phyloP scores from a whole-genome alignment of 2,329 filamentous ascomycete genomes.

The Didymella sp. region DNA sequence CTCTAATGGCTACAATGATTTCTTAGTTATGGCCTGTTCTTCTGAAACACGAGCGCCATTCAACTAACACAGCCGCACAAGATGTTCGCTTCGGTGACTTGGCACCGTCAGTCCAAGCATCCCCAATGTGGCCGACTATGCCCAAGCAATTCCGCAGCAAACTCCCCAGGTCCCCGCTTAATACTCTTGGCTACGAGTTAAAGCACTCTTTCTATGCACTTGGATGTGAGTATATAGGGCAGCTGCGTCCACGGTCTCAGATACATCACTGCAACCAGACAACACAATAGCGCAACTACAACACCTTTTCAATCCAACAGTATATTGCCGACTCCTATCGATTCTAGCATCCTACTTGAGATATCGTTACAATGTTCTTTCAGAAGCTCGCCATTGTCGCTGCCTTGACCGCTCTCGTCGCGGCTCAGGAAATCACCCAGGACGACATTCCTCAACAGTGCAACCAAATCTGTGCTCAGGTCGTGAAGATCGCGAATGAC shows the following conservation, averaged over 20 bases:
- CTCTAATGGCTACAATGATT: too few relatives aligned
- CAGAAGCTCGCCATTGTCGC: conserved; percentile 36
- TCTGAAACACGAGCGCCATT: too few relatives aligned
- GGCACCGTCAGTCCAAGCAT: conserved; percentile 14
- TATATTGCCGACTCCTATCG: too few relatives aligned
- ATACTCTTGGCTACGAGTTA: conserved; percentile 3
- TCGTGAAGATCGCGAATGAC: conserved; percentile 31
- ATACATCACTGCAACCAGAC: not conserved
- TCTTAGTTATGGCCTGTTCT: too few relatives aligned
- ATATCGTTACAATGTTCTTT: conserved; percentile 29
- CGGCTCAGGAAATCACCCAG: conserved; percentile 40
- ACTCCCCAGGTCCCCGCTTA: not conserved
- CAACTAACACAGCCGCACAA: conserved; percentile 7
- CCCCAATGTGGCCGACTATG: not conserved
- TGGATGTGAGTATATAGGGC: conserved; percentile 8
- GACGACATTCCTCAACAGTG: conserved; percentile 42
- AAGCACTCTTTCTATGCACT: not conserved
- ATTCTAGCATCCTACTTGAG: not conserved
- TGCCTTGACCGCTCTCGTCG: conserved; percentile 28
- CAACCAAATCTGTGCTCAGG: conserved; percentile 35
- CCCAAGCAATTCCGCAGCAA: conserved; percentile 4
- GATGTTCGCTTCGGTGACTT: conserved; percentile 8
- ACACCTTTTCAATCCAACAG: not conserved
- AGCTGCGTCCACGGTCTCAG: not conserved
- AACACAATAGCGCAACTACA: not conserved